phyloP scores from a whole-genome alignment of 2,329 filamentous ascomycete genomes.

The Cladosporium sp. region DNA sequence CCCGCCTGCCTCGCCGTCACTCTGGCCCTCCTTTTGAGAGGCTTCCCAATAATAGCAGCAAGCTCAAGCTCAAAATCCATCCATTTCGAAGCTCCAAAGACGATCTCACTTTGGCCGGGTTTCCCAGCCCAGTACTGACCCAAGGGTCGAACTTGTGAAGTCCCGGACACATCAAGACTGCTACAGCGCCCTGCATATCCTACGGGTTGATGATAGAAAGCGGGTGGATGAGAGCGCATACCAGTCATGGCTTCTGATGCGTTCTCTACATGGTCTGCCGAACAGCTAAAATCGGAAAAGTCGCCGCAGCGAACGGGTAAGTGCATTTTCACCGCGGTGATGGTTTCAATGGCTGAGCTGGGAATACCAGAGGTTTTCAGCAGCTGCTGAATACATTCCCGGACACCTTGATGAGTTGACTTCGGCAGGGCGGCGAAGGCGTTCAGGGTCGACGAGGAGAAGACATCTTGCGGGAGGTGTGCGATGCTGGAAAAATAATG shows the following conservation, averaged over 20 bases:
- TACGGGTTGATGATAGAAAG: slow-evolving; percentile 46
- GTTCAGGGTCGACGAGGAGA: slow-evolving; percentile 42
- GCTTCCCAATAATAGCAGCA: slow-evolving; percentile 40
- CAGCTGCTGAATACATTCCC: slow-evolving; percentile 35
- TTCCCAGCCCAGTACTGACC: slow-evolving; percentile 39
- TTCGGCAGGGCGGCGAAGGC: slow-evolving; percentile 44
- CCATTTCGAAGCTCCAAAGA: slow-evolving; percentile 38
- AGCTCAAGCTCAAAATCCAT: slow-evolving; percentile 50
- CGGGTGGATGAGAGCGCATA: slow-evolving; percentile 38
- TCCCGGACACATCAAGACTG: slow-evolving; percentile 49
- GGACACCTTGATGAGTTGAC: slow-evolving; percentile 31
- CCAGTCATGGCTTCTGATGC: slow-evolving; percentile 41
- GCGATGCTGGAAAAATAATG: slow-evolving; percentile 14
- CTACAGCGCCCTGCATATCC: slow-evolving; percentile 55
- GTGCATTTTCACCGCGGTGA: slow-evolving; percentile 47
- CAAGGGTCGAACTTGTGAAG: slow-evolving; percentile 44
- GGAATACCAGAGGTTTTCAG: slow-evolving; percentile 24
- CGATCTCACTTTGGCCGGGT: slow-evolving; percentile 48
- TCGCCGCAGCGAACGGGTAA: slow-evolving; percentile 53
- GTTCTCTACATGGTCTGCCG: slow-evolving; percentile 49
- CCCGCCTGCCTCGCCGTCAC: slow-evolving; percentile 37
- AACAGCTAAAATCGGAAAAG: slow-evolving; percentile 56
- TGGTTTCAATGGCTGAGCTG: slow-evolving; percentile 27
- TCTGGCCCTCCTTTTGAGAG: slow-evolving; percentile 33
- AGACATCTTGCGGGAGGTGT: slow-evolving; percentile 21